phyloP scores from a whole-genome alignment of 441 rosid species.

The Pelargonium cotyledonis region DNA sequence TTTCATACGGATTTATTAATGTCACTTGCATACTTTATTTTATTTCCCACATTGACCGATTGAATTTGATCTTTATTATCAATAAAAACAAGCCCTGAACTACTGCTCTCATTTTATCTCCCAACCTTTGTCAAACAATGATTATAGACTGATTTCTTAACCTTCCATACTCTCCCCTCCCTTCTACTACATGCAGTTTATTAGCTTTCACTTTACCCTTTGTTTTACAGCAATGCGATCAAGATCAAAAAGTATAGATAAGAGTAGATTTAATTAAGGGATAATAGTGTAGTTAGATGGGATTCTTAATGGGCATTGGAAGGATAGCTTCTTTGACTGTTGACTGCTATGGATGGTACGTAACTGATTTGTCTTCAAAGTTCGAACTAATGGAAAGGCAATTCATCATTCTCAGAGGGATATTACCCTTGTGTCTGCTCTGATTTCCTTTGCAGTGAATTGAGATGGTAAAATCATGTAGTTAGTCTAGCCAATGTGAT shows the following conservation, averaged over 20 bases:
- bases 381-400: background rate
- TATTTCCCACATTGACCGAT: background rate
- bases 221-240: background rate
- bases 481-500: background rate
- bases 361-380: too few relatives aligned
- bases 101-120: background rate
- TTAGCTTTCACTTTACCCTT: background rate
- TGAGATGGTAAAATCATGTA: background rate
- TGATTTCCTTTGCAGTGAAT: background rate
- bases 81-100: background rate
- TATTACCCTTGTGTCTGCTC: background rate
- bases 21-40: background rate
- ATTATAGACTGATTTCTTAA: background rate
- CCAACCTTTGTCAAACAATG: background rate
- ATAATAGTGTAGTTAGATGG: background rate
- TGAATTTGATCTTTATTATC: background rate
- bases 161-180: background rate
- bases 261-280: background rate
- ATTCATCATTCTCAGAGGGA: background rate
- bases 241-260: background rate
- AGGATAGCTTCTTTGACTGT: background rate
- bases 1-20: background rate
- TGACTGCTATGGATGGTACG: background rate
- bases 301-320: too few relatives aligned
- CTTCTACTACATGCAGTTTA: background rate